These are phyloP conservation scores for Xylaria sp. DNA, from an alignment of 2,329 filamentous ascomycete species.

Conservation along the genomic window DNA sequence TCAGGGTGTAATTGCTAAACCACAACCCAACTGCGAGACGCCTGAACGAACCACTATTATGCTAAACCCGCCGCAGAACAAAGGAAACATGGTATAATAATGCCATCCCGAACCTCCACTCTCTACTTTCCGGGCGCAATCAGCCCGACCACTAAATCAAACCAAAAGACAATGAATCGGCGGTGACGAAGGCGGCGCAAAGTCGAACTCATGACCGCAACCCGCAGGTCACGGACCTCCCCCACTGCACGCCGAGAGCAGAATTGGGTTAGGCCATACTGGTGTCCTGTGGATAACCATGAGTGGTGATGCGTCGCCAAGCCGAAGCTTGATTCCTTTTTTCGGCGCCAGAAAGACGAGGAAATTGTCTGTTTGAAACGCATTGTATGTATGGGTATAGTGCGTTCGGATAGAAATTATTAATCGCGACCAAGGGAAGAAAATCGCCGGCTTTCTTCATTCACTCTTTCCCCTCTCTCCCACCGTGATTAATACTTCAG, in stretches of 20 bases:
- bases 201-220: background rate
- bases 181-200: slow-evolving; percentile 7
- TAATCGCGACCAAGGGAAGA: slow-evolving; percentile 7
- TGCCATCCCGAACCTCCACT: slow-evolving; percentile 13
- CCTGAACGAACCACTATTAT: slow-evolving; percentile 23
- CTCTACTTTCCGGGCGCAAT: slow-evolving; percentile 1
- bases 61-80: slow-evolving; percentile 18
- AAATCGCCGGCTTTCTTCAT: slow-evolving; percentile 19
- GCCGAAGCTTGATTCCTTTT: slow-evolving; percentile 20
- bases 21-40: slow-evolving; percentile 9
- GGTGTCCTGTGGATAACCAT: background rate
- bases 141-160: background rate
- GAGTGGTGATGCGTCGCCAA: slow-evolving; percentile 19
- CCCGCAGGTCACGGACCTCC: slow-evolving; percentile 6
- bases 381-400: slow-evolving; percentile 29
- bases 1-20: slow-evolving; percentile 4
- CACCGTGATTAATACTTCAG: slow-evolving; percentile 71
- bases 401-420: slow-evolving; percentile 23
- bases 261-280: slow-evolving; percentile 16
- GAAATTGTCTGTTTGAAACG: slow-evolving; percentile 8
- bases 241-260: slow-evolving; percentile 20
- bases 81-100: slow-evolving; percentile 27
- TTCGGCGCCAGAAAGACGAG: background rate
- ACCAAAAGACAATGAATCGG: background rate
- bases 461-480: slow-evolving; percentile 2